Evolutionary conservation across 768 basidiomycete species (phyloP).

Genomic region (Cubamyces lactineus): DNA sequence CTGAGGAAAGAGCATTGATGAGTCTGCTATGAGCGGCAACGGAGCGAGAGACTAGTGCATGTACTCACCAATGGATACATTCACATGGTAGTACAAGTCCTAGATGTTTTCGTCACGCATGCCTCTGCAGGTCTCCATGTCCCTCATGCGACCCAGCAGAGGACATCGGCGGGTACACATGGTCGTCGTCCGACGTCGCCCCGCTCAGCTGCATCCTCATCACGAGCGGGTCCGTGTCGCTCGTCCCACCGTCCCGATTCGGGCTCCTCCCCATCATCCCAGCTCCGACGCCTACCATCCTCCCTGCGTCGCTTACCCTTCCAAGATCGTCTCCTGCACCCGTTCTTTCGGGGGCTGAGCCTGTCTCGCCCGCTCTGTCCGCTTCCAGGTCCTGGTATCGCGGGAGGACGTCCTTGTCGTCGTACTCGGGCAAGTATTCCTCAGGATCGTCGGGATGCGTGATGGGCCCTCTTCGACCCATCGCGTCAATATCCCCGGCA

Average conservation of each 20-base stretch:
- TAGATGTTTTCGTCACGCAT: not conserved
- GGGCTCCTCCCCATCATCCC: conserved; percentile 1
- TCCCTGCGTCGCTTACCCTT: not conserved
- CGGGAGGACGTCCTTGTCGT: conserved; percentile 25
- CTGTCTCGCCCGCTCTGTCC: not conserved
- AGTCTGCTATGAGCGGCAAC: too few species aligned
- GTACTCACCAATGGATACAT: too few species aligned
- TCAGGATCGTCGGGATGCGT: conserved; percentile 19
- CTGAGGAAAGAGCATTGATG: too few species aligned
- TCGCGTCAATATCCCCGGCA: conserved; percentile 15
- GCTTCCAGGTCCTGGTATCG: conserved; percentile 20
- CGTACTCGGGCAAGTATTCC: conserved; percentile 22
- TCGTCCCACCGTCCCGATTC: conserved; percentile 9
- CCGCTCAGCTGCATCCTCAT: not conserved
- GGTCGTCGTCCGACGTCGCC: conserved; percentile 10
- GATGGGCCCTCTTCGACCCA: conserved; percentile 10
- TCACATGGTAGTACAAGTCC: too few species aligned
- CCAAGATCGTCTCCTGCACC: not conserved
- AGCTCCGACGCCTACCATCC: conserved; percentile 7
- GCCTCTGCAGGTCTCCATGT: not conserved
- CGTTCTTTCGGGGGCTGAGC: too few species aligned
- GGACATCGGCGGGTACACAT: conserved; percentile 6
- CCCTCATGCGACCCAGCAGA: conserved; percentile 10
- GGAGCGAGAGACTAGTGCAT: too few species aligned
- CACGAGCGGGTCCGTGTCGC: conserved; percentile 18